phyloP scores from a whole-genome alignment of 352 stramenopile species.

The Phytophthora syringae region DNA sequence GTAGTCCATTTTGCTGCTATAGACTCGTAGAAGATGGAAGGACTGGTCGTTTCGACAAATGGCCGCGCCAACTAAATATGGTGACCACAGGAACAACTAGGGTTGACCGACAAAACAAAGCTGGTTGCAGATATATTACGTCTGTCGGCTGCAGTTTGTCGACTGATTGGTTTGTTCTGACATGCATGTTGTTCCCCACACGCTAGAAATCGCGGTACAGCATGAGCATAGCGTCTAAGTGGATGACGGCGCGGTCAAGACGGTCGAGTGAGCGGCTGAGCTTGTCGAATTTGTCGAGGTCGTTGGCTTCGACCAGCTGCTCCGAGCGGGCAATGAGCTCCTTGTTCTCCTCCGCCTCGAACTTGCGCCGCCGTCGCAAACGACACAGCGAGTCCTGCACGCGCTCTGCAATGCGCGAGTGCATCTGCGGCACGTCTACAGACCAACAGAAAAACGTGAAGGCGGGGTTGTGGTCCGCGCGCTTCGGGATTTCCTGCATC shows the following conservation, averaged over 20 bases:
- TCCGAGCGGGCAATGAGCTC: slow-evolving; percentile 89
- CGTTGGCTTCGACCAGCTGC: slow-evolving; percentile 86
- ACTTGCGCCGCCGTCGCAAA: slow-evolving; percentile 71
- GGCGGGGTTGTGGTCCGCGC: slow-evolving; percentile 88
- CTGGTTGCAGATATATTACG: slow-evolving; percentile 39
- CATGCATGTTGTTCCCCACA: slow-evolving; percentile 6
- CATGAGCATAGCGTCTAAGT: slow-evolving; percentile 90
- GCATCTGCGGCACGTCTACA: slow-evolving; percentile 74
- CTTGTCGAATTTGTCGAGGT: slow-evolving; percentile 89
- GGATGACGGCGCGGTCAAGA: slow-evolving; percentile 82
- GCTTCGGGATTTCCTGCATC: slow-evolving; percentile 89
- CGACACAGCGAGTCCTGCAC: slow-evolving; percentile 77
- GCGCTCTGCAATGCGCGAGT: slow-evolving; percentile 64
- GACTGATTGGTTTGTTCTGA: slow-evolving; percentile 18
- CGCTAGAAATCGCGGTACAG: slow-evolving; percentile 88
- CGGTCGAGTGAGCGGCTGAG: slow-evolving; percentile 85
- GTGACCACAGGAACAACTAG: slow-evolving; percentile 9
- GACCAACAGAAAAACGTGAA: slow-evolving; percentile 91
- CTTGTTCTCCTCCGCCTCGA: slow-evolving; percentile 87
- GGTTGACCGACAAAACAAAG: slow-evolving; percentile 22
- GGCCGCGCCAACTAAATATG: slow-evolving; percentile 24
- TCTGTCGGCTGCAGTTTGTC: slow-evolving; percentile 26
- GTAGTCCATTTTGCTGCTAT: slow-evolving; percentile 87
- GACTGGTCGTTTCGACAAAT: slow-evolving; percentile 35
- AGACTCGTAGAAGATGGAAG: no score